Evolutionary conservation across 2,329 filamentous ascomycete genomes (phyloP).

Genomic region (Trichoderma brevicompactum): DNA sequence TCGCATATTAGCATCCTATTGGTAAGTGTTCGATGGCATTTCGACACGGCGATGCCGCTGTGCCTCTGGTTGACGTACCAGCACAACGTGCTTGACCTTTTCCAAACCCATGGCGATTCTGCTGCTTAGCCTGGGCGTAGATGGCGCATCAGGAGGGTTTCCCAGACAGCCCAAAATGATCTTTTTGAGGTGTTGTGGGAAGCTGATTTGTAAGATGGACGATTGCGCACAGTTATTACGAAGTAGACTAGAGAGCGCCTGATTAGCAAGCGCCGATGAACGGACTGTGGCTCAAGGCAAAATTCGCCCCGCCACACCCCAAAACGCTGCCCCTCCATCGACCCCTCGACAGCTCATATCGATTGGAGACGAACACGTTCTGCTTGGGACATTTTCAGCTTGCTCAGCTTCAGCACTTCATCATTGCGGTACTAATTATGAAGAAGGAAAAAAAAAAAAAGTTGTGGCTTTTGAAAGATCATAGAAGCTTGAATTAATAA

Average conservation of each 20-base stretch:
- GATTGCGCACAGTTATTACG: background rate
- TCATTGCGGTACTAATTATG: too few relatives aligned
- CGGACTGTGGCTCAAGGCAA: background rate
- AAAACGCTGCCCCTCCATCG: background rate
- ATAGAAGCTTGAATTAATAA: too few relatives aligned
- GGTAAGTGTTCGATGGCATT: background rate
- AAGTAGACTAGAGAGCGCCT: background rate
- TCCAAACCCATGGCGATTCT: slow-evolving; percentile 42
- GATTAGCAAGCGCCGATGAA: slow-evolving; percentile 32
- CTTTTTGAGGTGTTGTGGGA: background rate
- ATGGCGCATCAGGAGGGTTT: slow-evolving; percentile 4
- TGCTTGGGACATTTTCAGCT: background rate
- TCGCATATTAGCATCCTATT: background rate
- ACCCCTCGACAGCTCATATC: background rate
- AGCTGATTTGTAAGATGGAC: slow-evolving; percentile 29
- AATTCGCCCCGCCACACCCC: slow-evolving; percentile 12
- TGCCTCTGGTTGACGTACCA: slow-evolving; percentile 54
- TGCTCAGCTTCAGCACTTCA: background rate
- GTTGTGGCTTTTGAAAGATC: too few relatives aligned
- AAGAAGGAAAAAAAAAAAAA: too few relatives aligned
- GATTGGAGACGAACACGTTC: background rate
- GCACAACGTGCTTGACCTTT: slow-evolving; percentile 76
- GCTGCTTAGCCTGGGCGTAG: slow-evolving; percentile 14
- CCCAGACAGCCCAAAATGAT: background rate
- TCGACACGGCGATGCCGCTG: too few relatives aligned